Percentiles rank a stretch among this genome's conserved stretches.
These are phyloP conservation scores for Fusarium nisikadoi DNA, from an alignment of 2,329 filamentous ascomycete species.

Conservation along the genomic window DNA sequence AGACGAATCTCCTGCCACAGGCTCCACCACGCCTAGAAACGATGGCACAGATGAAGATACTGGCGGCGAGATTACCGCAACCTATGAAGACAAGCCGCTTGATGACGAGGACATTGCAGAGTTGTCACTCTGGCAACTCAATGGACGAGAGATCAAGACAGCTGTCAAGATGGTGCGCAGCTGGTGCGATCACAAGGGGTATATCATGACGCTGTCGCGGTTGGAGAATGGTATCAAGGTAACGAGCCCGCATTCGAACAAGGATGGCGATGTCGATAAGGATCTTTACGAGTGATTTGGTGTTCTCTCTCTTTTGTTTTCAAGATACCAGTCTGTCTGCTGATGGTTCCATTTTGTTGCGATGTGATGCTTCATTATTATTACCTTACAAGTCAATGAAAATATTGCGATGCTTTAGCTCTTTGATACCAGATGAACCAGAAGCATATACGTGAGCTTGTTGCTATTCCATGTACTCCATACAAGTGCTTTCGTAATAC, in stretches of 20 bases:
- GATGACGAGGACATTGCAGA: slow-evolving; percentile 52
- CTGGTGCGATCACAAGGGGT: slow-evolving; percentile 58
- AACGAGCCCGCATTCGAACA: slow-evolving; percentile 56
- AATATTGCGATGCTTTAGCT: background rate
- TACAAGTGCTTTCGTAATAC: background rate
- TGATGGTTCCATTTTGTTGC: background rate
- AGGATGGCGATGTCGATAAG: slow-evolving; percentile 45
- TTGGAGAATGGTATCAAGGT: slow-evolving; percentile 59
- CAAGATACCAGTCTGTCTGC: slow-evolving; percentile 2
- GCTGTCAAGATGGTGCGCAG: slow-evolving; percentile 58
- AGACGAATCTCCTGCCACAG: slow-evolving; percentile 1
- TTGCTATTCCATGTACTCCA: background rate
- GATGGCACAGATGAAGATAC: background rate
- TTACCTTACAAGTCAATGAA: background rate
- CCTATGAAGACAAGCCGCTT: slow-evolving; percentile 25
- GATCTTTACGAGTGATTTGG: slow-evolving; percentile 42
- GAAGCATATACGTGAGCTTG: background rate
- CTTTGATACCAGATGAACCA: background rate
- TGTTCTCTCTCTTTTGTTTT: background rate
- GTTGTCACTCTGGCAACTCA: slow-evolving; percentile 55
- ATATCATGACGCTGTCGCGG: slow-evolving; percentile 53
- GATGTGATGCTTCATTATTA: background rate
- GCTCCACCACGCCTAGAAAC: slow-evolving; percentile 9
- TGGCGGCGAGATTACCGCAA: background rate
- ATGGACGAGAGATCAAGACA: slow-evolving; percentile 60